phyloP scores from a whole-genome alignment of 257 asterid genomes.

The Anisodus tanguticus region DNA sequence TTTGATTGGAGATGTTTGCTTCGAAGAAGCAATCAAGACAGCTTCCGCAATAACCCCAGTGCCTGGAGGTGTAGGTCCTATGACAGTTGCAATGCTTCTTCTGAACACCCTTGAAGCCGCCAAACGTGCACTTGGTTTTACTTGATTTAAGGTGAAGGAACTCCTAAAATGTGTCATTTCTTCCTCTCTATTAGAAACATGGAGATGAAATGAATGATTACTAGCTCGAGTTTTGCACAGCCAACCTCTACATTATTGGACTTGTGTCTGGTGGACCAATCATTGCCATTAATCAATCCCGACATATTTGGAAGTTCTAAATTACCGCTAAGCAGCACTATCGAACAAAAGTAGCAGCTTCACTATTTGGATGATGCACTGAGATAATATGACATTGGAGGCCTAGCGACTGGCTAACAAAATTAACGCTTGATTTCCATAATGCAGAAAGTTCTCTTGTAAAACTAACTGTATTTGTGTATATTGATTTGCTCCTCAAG shows the following conservation, averaged over 20 bases:
- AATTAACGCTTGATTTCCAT: neutral
- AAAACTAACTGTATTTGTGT: neutral
- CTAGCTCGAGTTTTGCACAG: neutral
- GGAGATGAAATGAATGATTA: neutral
- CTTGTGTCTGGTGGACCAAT: neutral
- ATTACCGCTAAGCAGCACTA: neutral
- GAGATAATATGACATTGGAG: neutral
- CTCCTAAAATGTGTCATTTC: neutral
- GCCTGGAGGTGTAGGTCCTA: slow-evolving; percentile 96
- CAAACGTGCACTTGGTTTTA: slow-evolving; percentile 51
- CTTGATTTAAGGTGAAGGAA: slow-evolving; percentile 28
- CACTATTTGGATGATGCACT: neutral
- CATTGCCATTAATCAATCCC: neutral
- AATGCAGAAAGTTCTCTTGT: slow-evolving; percentile 16
- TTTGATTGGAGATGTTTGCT: slow-evolving; percentile 80
- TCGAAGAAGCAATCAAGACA: slow-evolving; percentile 64
- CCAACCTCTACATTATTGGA: neutral
- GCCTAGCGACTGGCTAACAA: slow-evolving; percentile 6
- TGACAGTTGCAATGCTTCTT: slow-evolving; percentile 94
- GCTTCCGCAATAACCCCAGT: slow-evolving; percentile 90
- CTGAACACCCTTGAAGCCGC: slow-evolving; percentile 79
- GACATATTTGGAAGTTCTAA: neutral
- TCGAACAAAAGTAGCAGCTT: neutral
- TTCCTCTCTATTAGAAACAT: neutral
- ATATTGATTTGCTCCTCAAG: neutral